Conservation (phyloP, 2,329 filamentous ascomycete genomes). For the Dichotomopilus funicola region DNA sequence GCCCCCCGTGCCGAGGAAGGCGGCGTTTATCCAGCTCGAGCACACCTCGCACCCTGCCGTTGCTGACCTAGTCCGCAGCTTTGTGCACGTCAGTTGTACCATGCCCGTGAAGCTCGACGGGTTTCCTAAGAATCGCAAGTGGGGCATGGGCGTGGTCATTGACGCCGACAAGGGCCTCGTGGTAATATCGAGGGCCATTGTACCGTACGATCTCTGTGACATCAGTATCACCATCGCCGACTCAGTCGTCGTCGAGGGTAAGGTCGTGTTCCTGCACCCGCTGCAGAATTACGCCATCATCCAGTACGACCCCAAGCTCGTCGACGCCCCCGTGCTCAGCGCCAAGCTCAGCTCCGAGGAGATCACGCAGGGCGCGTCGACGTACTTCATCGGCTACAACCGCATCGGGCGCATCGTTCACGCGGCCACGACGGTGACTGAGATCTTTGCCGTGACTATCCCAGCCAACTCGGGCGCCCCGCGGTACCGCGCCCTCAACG, state of each 20-base stretch:
- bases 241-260: conserved; percentile 88
- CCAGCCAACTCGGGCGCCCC: conserved; percentile 89
- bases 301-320: conserved; percentile 86
- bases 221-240: conserved; percentile 95
- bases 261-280: conserved; percentile 92
- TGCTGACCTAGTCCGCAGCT: conserved; percentile 89
- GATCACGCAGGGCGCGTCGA: conserved; percentile 88
- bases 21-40: conserved; percentile 86
- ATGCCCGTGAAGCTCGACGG: conserved; percentile 96
- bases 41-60: conserved; percentile 83
- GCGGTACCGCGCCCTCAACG: conserved; percentile 87
- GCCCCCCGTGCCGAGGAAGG: conserved; percentile 65
- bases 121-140: conserved; percentile 91
- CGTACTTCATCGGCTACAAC: conserved; percentile 98
- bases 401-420: conserved; percentile 90
- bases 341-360: conserved; percentile 74
- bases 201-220: conserved; percentile 94
- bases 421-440: conserved; percentile 88
- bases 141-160: conserved; percentile 94
- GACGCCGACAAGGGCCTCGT: conserved; percentile 95
- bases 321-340: conserved; percentile 88
- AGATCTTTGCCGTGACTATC: conserved; percentile 94
- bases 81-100: conserved; percentile 84
- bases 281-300: conserved; percentile 95
- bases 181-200: conserved; percentile 85